phyloP scores from a whole-genome alignment of 371 early-diverging fungal species.

The Mortierella polycephala region DNA sequence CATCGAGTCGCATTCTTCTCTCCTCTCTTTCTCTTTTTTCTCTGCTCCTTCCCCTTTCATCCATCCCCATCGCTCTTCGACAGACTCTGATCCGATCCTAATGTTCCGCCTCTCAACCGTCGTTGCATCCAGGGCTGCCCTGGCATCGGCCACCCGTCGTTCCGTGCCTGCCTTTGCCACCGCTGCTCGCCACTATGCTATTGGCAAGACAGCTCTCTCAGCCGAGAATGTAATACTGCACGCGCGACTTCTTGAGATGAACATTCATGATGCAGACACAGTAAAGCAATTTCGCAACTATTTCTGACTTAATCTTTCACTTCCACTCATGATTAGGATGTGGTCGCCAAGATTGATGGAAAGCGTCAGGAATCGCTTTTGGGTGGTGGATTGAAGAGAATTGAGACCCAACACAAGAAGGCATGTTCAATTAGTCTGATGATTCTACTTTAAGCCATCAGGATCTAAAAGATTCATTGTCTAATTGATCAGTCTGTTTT shows the following conservation, averaged over 20 bases:
- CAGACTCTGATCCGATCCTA: conserved; percentile 5
- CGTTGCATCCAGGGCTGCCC: conserved; percentile 48
- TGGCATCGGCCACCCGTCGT: conserved; percentile 52
- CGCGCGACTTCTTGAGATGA: too few species aligned
- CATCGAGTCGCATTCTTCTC: neutral
- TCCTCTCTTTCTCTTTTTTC: conserved; percentile 1
- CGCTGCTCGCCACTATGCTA: conserved; percentile 49
- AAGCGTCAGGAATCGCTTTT: conserved; percentile 81
- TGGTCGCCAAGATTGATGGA: conserved; percentile 65
- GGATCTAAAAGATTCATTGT: neutral
- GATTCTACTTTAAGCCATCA: conserved; percentile 22
- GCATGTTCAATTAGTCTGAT: conserved; percentile 54
- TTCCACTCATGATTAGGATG: conserved; percentile 35
- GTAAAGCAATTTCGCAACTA: too few species aligned
- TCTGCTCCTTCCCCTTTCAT: neutral
- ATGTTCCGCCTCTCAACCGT: conserved; percentile 47
- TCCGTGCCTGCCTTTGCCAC: conserved; percentile 51
- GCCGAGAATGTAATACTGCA: conserved; percentile 38
- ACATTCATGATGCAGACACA: too few species aligned
- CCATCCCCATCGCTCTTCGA: conserved; percentile 9
- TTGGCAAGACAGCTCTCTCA: conserved; percentile 54
- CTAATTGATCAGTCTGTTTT: neutral
- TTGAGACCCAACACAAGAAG: conserved; percentile 92
- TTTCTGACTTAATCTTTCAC: neutral
- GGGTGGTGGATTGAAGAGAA: conserved; percentile 88